Conservation (phyloP, 2,329 filamentous ascomycete species). For the Alternaria panax region DNA sequence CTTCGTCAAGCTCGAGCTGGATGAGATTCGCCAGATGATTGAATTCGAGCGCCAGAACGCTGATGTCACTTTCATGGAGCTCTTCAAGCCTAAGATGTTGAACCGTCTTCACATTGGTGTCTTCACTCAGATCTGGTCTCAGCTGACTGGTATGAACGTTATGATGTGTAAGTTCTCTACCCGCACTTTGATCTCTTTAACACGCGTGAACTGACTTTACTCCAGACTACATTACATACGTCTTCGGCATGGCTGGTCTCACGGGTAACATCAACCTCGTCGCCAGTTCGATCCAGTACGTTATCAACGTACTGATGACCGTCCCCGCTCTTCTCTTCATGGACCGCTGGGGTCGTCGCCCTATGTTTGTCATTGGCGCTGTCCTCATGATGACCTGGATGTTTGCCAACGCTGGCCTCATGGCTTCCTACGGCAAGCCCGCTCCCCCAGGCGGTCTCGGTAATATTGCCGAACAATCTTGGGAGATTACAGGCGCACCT, state of each 20-base stretch:
- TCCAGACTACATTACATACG: conserved; percentile 61
- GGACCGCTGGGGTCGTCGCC: conserved; percentile 77
- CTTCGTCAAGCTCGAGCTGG: conserved; percentile 72
- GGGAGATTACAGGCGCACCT: conserved; percentile 50
- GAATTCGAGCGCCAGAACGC: conserved; percentile 75
- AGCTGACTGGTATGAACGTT: conserved; percentile 79
- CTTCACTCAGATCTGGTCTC: conserved; percentile 78
- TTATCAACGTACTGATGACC: conserved; percentile 84
- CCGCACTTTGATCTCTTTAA: background rate
- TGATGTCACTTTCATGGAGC: conserved; percentile 73
- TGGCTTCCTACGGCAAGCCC: conserved; percentile 64
- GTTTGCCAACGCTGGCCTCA: conserved; percentile 68
- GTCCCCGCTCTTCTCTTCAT: conserved; percentile 77
- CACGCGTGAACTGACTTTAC: no score
- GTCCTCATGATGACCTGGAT: conserved; percentile 69
- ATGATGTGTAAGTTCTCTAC: conserved; percentile 59
- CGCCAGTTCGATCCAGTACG: conserved; percentile 73
- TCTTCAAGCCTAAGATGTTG: conserved; percentile 76
- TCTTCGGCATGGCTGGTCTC: conserved; percentile 77
- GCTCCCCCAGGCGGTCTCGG: conserved; percentile 50
- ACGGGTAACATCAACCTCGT: conserved; percentile 65
- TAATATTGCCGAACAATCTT: conserved; percentile 53
- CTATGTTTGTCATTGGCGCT: conserved; percentile 70
- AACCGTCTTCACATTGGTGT: conserved; percentile 75
- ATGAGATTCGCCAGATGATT: conserved; percentile 76